phyloP scores from a whole-genome alignment of 176 grass and related monocot species.

The Areca catechu region DNA sequence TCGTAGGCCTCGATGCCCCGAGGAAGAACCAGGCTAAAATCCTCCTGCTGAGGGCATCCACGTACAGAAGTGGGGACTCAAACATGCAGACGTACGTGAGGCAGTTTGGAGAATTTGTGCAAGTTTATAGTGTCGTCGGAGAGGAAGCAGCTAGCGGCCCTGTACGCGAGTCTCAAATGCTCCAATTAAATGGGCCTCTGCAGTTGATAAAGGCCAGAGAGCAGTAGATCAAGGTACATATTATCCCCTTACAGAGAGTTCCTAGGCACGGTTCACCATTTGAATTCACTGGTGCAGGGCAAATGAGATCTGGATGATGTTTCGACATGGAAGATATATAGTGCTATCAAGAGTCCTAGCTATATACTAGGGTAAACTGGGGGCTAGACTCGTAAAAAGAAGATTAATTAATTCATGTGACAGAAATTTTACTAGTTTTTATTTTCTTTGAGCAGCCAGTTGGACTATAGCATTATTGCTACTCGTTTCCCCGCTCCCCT shows the following conservation, averaged over 20 bases:
- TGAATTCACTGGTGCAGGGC: slow-evolving; percentile 76
- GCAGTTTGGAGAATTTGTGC: slow-evolving; percentile 64
- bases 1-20: slow-evolving; percentile 86
- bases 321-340: slow-evolving; percentile 27
- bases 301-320: slow-evolving; percentile 93
- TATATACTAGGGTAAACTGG: no score
- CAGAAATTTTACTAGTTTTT: no score
- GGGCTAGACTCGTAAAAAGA: no score
- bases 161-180: slow-evolving; percentile 54
- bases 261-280: slow-evolving; percentile 86
- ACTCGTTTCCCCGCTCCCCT: no score
- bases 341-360: no score
- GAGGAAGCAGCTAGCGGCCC: slow-evolving; percentile 48
- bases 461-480: no score
- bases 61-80: slow-evolving; percentile 39
- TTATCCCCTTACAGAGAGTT: slow-evolving; percentile 45
- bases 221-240: slow-evolving; percentile 14
- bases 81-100: slow-evolving; percentile 65
- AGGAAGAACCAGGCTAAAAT: slow-evolving; percentile 63
- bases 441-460: no score
- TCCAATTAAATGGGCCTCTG: no score
- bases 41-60: slow-evolving; percentile 51
- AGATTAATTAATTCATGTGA: no score
- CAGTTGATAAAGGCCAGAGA: slow-evolving; percentile 32
- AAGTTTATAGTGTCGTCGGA: slow-evolving; percentile 43